These are phyloP conservation scores for Leptographium procerum DNA, from an alignment of 2,329 filamentous ascomycete genomes.

Conservation along the genomic window DNA sequence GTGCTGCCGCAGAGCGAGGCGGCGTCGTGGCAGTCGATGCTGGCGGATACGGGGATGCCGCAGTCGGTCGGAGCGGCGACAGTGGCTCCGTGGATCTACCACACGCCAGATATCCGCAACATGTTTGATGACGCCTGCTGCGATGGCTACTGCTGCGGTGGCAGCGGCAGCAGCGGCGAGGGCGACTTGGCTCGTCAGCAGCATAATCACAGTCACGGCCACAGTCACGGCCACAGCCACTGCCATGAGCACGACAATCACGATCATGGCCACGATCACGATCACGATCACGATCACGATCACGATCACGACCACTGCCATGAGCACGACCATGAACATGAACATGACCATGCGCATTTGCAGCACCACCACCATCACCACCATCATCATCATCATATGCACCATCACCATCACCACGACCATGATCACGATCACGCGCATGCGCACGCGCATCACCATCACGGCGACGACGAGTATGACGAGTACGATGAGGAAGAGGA, in stretches of 20 bases:
- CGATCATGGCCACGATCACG: background rate
- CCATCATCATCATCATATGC: background rate
- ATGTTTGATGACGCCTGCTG: background rate
- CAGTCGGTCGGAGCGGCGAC: conserved; percentile 33
- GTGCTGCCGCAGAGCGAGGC: conserved; percentile 35
- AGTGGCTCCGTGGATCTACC: conserved; percentile 44
- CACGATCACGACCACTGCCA: background rate
- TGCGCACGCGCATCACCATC: background rate
- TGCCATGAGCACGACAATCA: too few species aligned
- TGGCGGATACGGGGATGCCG: conserved; percentile 15
- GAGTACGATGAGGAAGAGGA: background rate
- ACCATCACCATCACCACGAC: background rate
- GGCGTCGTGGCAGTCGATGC: conserved; percentile 18
- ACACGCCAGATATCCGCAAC: conserved; percentile 8
- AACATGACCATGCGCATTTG: too few species aligned
- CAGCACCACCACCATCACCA: background rate
- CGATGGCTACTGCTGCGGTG: background rate
- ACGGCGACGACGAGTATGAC: background rate
- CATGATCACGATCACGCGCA: background rate
- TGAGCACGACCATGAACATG: background rate
- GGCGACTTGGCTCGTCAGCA: background rate
- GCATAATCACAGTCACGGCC: too few species aligned
- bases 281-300: background rate
- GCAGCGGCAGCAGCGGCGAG: background rate
- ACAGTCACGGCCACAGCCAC: background rate